These are phyloP conservation scores for Penstemon barbatus DNA, from an alignment of 257 asterid species.

Conservation along the genomic window DNA sequence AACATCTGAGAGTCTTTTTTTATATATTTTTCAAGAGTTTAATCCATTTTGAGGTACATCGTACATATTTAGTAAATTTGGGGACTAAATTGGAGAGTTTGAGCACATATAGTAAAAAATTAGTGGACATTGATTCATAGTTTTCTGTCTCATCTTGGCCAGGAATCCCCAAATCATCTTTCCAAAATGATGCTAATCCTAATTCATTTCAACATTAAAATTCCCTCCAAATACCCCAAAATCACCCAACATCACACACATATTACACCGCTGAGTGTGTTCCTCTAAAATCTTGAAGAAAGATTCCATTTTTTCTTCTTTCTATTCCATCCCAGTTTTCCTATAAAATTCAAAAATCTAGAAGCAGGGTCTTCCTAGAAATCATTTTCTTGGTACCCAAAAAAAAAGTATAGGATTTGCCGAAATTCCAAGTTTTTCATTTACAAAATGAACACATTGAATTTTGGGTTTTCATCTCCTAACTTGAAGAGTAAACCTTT, in stretches of 20 bases:
- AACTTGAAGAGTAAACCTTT: conserved; percentile 33
- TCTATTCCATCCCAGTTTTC: conserved; percentile 9
- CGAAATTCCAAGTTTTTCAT: conserved; percentile 24
- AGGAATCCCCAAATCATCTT: conserved; percentile 22
- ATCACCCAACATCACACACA: neutral
- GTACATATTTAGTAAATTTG: too few species aligned
- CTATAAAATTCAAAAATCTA: conserved; percentile 14
- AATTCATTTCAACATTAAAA: neutral
- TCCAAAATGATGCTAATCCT: conserved; percentile 21
- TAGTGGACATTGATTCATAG: too few species aligned
- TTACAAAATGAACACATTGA: conserved; percentile 44
- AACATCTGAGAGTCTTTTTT: too few species aligned
- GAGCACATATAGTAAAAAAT: too few species aligned
- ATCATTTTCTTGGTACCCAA: conserved; percentile 15
- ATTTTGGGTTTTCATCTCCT: conserved; percentile 35
- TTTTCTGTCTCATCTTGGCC: conserved; percentile 17
- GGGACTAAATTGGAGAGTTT: too few species aligned
- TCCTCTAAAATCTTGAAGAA: neutral
- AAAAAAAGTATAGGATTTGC: conserved; percentile 8
- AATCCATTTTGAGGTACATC: too few species aligned
- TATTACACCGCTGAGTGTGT: neutral
- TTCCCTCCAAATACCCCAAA: conserved; percentile 22
- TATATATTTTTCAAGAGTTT: too few species aligned
- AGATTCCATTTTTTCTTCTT: neutral
- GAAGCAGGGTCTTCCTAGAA: conserved; percentile 16